A percentile compares a stretch with the other conserved stretches of the same genome.
Evolutionary conservation across 176 grass and related monocot genomes (phyloP).

Genomic region (Rhynchospora breviuscula): DNA sequence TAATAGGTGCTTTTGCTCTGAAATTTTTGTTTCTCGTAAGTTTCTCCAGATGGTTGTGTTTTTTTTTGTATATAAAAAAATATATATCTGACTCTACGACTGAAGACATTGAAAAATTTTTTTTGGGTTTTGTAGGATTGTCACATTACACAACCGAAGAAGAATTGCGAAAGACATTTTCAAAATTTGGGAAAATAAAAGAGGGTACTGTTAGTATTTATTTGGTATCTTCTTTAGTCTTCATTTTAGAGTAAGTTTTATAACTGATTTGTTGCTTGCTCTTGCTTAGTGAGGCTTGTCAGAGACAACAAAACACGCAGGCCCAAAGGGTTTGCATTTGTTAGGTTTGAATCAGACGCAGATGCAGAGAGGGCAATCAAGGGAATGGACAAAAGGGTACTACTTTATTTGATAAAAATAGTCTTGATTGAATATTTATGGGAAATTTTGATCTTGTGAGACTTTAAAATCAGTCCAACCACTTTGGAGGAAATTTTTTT

Average conservation of each 20-base stretch:
- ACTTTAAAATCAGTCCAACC: neutral
- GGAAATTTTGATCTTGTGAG: neutral
- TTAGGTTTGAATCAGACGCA: constrained; percentile 22
- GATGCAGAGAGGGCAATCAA: constrained; percentile 23
- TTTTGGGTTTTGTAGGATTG: constrained; percentile 20
- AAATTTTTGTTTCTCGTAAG: constrained; percentile 32
- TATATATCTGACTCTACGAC: neutral
- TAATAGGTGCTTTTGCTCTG: constrained; percentile 11
- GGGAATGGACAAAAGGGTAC: constrained; percentile 35
- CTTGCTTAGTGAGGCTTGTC: constrained; percentile 14
- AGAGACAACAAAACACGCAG: constrained; percentile 28
- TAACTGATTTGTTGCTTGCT: neutral
- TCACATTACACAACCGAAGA: constrained; percentile 32
- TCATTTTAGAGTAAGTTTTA: neutral
- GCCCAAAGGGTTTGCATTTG: constrained; percentile 26
- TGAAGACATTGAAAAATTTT: neutral
- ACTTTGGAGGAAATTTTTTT: neutral
- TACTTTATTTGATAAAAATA: neutral
- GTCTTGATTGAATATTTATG: neutral
- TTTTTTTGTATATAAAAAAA: neutral
- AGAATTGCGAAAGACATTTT: constrained; percentile 6
- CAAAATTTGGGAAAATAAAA: constrained; percentile 14
- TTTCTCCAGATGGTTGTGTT: neutral
- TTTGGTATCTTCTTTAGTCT: neutral
- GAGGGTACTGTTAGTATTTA: constrained; percentile 21